Evolutionary conservation across 768 basidiomycete genomes (phyloP).

Genomic region (Dentipellis fragilis): DNA sequence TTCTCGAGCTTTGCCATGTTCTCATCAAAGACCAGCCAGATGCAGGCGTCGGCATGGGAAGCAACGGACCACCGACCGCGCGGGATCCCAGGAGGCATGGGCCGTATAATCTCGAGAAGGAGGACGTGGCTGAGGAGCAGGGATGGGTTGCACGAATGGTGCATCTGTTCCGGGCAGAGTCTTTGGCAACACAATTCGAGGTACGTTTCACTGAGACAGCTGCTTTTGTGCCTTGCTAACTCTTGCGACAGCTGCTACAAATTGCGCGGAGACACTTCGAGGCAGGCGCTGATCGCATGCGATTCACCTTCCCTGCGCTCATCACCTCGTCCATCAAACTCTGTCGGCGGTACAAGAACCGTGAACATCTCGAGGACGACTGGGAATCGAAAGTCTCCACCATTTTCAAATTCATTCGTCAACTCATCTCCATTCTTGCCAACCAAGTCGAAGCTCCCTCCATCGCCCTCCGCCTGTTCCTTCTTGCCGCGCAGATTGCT

Average conservation of each 20-base stretch:
- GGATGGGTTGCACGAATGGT: conserved; percentile 99
- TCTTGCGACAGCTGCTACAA: conserved; percentile 63
- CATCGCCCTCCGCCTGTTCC: conserved; percentile 90
- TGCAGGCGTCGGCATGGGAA: conserved; percentile 22
- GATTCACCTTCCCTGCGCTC: conserved; percentile 93
- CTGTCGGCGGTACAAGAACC: conserved; percentile 82
- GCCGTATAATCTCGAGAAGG: conserved; percentile 56
- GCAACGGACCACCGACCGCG: conserved; percentile 22
- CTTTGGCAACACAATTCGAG: conserved; percentile 83
- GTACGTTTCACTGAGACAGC: conserved; percentile 31
- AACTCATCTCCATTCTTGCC: conserved; percentile 86
- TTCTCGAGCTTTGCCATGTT: conserved; percentile 87
- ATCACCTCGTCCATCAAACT: conserved; percentile 91
- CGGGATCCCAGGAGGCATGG: conserved; percentile 45
- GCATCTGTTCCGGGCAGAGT: conserved; percentile 86
- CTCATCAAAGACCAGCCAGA: conserved; percentile 81
- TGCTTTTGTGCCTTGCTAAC: neutral
- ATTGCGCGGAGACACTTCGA: conserved; percentile 85
- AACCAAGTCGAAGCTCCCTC: conserved; percentile 87
- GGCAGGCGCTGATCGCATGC: conserved; percentile 88
- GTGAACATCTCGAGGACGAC: conserved; percentile 70
- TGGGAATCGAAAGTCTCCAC: conserved; percentile 81
- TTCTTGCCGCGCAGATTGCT: conserved; percentile 90
- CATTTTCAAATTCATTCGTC: conserved; percentile 90
- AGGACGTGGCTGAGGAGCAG: conserved; percentile 96